Evolutionary conservation across 2,329 filamentous ascomycete genomes (phyloP).

Genomic region (Penicillium frequentans): DNA sequence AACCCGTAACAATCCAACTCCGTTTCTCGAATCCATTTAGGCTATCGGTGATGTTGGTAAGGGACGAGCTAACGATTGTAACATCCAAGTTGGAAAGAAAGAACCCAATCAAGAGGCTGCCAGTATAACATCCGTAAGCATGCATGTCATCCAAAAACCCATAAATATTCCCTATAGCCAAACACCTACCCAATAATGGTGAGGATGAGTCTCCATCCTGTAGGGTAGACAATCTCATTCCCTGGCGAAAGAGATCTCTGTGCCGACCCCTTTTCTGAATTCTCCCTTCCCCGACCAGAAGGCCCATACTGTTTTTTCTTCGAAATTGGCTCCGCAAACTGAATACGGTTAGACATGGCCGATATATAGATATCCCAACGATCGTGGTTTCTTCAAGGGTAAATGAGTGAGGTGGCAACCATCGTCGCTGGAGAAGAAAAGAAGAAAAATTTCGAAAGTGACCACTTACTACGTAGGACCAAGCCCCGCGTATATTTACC

Average conservation of each 20-base stretch:
- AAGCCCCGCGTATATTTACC: slow-evolving; percentile 25
- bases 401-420: slow-evolving; percentile 13
- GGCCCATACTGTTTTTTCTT: slow-evolving; percentile 5
- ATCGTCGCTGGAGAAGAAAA: slow-evolving; percentile 10
- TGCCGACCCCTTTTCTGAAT: slow-evolving; percentile 21
- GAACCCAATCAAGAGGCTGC: slow-evolving; percentile 28
- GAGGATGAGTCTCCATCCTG: slow-evolving; percentile 23
- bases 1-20: slow-evolving; percentile 39
- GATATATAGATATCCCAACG: slow-evolving; percentile 5
- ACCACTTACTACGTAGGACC: slow-evolving; percentile 20
- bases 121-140: slow-evolving; percentile 1
- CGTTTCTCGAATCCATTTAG: slow-evolving; percentile 33
- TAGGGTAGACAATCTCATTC: slow-evolving; percentile 24
- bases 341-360: slow-evolving; percentile 21
- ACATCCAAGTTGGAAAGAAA: slow-evolving; percentile 36
- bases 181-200: slow-evolving; percentile 20
- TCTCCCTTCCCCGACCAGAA: neutral
- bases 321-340: slow-evolving; percentile 21
- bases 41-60: slow-evolving; percentile 35
- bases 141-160: neutral
- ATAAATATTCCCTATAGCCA: neutral
- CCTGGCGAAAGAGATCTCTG: slow-evolving; percentile 22
- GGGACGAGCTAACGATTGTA: slow-evolving; percentile 37
- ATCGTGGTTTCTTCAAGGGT: slow-evolving; percentile 10
- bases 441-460: slow-evolving; percentile 17